Percentiles rank a stretch among this genome's conserved stretches.
phyloP scores from a whole-genome alignment of 2,329 filamentous ascomycete species.

The Pyrenochaeta sp. region DNA sequence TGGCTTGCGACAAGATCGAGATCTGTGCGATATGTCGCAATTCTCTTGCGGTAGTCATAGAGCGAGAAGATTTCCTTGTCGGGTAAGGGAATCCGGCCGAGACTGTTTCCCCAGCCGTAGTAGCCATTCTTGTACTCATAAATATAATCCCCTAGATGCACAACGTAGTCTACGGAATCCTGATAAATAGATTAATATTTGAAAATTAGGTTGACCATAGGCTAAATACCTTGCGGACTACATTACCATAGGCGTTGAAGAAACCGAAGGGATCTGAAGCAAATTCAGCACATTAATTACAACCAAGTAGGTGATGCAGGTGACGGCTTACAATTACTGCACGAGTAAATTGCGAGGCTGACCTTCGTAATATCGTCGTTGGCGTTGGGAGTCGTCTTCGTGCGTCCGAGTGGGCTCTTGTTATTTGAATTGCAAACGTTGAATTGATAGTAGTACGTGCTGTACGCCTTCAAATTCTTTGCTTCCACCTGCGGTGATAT shows the following conservation, averaged over 20 bases:
- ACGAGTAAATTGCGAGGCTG: constrained; percentile 73
- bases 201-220: too few species aligned
- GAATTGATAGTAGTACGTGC: constrained; percentile 75
- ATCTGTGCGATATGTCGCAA: constrained; percentile 52
- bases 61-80: constrained; percentile 50
- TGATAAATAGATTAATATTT: constrained; percentile 21
- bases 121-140: constrained; percentile 51
- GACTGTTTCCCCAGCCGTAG: constrained; percentile 44
- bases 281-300: too few species aligned
- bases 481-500: constrained; percentile 65
- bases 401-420: constrained; percentile 69
- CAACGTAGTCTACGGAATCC: constrained; percentile 53
- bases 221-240: constrained; percentile 42
- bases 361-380: constrained; percentile 65
- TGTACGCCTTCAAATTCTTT: constrained; percentile 66
- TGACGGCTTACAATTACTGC: too few species aligned
- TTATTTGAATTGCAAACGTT: constrained; percentile 69
- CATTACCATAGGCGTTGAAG: constrained; percentile 58
- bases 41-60: constrained; percentile 55
- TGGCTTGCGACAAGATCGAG: constrained; percentile 49
- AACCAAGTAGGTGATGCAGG: too few species aligned
- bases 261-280: constrained; percentile 56
- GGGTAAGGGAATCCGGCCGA: constrained; percentile 42
- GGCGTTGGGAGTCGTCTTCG: constrained; percentile 70
- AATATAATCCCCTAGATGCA: constrained; percentile 54